Evolutionary conservation across 176 grass and related monocot genomes (phyloP), one percentile per base, ranked within the genome.

Genomic region (Pontederia crassipes): DNA sequence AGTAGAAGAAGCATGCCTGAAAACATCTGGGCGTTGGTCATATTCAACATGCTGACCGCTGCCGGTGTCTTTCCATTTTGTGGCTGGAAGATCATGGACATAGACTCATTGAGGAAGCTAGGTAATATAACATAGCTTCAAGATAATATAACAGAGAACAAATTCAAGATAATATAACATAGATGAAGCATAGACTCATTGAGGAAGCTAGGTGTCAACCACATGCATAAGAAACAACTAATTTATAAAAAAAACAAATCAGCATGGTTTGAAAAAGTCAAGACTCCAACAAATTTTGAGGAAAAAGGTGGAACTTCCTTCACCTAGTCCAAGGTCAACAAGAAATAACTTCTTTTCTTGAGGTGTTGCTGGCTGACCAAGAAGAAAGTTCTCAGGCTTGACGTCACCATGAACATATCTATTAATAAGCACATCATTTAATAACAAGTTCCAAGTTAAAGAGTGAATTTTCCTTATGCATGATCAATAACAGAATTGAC

Each of bases 311-410:
- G 29, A 35, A 35, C 47, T 73, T 76, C 35, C 46, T 47, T 51
- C 80, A 95, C 86, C 90, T 78, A 95, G 80, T 71, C 90, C 90
- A 74, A 95, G 90, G 78, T 95, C 90, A 77, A 95, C 78, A 17
- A 95, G 80, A 69, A 83, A 86, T 79, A 89, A 80, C 75, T 89
- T 89, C 73, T 95, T 95, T 66, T 86, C 82, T 54, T 95, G 82
- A 68, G 61, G 64, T 71, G 90, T 81, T 74, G 81, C 74, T 57
- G 86, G 86, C 64, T 89, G 90, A 74, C 90, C 90, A 74, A 95
- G 86, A 54, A 95, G 66, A 86, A 95, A 86, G 66, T 89, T 89
- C 17, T 95, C 90, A 47, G 90, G 86, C 78, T 95, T 86, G 17
- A 95, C 86, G 86, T 95, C 86, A 46, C 90, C 90, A 72, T 95